Evolutionary conservation across 768 basidiomycete species (phyloP).

Genomic region (Pisolithus tinctorius): DNA sequence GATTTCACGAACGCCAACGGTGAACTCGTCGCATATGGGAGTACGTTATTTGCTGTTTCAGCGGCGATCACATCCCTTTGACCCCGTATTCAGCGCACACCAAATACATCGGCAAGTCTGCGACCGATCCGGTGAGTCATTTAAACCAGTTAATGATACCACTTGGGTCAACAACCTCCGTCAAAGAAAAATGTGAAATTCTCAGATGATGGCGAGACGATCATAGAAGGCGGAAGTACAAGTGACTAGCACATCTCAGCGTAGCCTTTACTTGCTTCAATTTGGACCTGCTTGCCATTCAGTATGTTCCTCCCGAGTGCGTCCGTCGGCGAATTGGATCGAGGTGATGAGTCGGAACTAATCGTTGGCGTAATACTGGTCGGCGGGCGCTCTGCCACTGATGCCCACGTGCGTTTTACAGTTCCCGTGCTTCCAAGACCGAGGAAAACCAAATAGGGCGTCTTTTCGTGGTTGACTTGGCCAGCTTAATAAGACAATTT

Average conservation of each 20-base stretch:
- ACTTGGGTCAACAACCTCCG: not conserved
- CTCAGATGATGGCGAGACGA: slow-evolving; percentile 67
- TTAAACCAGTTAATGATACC: not conserved
- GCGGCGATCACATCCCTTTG: not conserved
- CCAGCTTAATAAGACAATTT: too few species aligned
- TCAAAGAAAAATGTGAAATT: slow-evolving; percentile 68
- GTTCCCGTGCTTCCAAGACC: not conserved
- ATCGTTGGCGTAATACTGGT: not conserved
- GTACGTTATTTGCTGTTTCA: slow-evolving; percentile 34
- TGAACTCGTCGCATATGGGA: slow-evolving; percentile 73
- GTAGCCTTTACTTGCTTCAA: not conserved
- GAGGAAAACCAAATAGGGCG: not conserved
- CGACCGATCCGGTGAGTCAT: slow-evolving; percentile 32
- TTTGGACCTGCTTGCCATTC: not conserved
- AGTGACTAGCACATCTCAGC: not conserved
- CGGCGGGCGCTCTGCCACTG: not conserved
- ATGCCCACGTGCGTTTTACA: not conserved
- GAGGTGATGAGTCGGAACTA: too few species aligned
- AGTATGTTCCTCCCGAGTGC: not conserved
- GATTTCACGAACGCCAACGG: slow-evolving; percentile 65
- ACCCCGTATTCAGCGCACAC: slow-evolving; percentile 56
- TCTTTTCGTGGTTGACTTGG: not conserved
- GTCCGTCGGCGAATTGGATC: too few species aligned
- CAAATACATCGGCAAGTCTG: slow-evolving; percentile 75
- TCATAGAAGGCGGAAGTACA: slow-evolving; percentile 45